A percentile compares a stretch with the other conserved stretches of the same genome.
Evolutionary conservation across 2,329 filamentous ascomycete species (phyloP).

Genomic region (Purpureocillium takamizusanense): DNA sequence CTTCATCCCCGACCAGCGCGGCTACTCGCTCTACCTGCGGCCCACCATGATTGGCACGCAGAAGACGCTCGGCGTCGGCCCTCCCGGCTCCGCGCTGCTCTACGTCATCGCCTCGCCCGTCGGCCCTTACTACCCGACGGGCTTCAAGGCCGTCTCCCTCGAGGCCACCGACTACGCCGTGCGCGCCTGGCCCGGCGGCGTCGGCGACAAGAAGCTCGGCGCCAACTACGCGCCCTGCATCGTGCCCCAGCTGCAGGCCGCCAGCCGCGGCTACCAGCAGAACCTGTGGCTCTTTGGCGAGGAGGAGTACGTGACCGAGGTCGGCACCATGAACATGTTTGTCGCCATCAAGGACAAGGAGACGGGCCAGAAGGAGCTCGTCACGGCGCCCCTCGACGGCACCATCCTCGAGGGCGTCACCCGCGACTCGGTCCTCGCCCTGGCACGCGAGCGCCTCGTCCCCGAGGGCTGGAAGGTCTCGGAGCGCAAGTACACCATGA

Average conservation of each 20-base stretch:
- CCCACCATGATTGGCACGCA: slow-evolving; percentile 98
- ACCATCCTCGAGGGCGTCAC: slow-evolving; percentile 96
- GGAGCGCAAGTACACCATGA: slow-evolving; percentile 91
- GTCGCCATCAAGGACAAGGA: slow-evolving; percentile 75
- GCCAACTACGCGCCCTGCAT: slow-evolving; percentile 99
- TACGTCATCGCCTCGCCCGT: slow-evolving; percentile 95
- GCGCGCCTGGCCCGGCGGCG: slow-evolving; percentile 93
- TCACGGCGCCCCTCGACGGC: slow-evolving; percentile 93
- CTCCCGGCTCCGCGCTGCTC: slow-evolving; percentile 85
- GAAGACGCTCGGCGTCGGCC: slow-evolving; percentile 81
- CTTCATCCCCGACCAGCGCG: slow-evolving; percentile 79
- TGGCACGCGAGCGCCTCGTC: slow-evolving; percentile 74
- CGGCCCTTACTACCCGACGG: slow-evolving; percentile 94
- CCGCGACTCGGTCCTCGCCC: slow-evolving; percentile 76
- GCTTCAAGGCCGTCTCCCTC: slow-evolving; percentile 92
- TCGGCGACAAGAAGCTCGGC: slow-evolving; percentile 96
- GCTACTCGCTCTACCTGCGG: slow-evolving; percentile 91
- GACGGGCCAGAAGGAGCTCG: slow-evolving; percentile 81
- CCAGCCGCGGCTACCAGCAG: slow-evolving; percentile 88
- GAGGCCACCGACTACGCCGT: slow-evolving; percentile 96
- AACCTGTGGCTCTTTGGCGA: slow-evolving; percentile 97
- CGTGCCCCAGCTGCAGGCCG: slow-evolving; percentile 88
- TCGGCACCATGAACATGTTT: slow-evolving; percentile 99
- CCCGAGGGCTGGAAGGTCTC: slow-evolving; percentile 82
- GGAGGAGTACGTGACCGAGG: slow-evolving; percentile 93